Base-by-base conservation (phyloP, 2,329 filamentous ascomycete genomes). In the Penicillium polonicum region DNA sequence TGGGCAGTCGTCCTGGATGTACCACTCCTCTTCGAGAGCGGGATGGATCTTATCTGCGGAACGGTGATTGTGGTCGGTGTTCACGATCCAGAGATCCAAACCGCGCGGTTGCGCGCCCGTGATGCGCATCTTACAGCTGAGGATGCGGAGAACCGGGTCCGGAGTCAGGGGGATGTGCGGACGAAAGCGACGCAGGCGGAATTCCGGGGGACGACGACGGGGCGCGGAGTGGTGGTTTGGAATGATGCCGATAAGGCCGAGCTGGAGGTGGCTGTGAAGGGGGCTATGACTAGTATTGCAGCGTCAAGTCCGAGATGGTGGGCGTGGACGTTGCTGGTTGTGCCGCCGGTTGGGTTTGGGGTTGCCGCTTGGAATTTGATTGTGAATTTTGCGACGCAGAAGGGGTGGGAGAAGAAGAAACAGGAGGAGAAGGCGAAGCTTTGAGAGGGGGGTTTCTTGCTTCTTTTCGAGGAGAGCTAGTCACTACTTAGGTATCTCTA, bases 1-100 rank as follows among this genome's bases (percentile, higher is more conserved):
- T 94, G 93, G 91, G 92, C 92, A 0, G 91, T 96, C 4, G 88
- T 99, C 36, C 81, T 97, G 17, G 94, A 99, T 71, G 88, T 99
- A 9, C 94, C 94, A 51, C 79, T 99, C 53, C 82, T 99, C 42
- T 97, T 97, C 68, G 94, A 99, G 80, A 88, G 86, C 66, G 86
- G 87, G 2, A 87, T 96, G 75, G 94, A 99, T 74, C 80, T 86
- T 41, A 85, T 96, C 64, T 97, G 92, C 70, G 92, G 92, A 4
- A 87, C 86, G 0, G 89, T 96, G 17, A 77, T 96, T 59, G 92
- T 99, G 0, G 93, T 97, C 2, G 92, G 88, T 0, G 92, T 97
- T 21, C 80, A 78, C 12, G 90, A 96, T 65, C 88, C 90, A 0
- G 84, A 82, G 60, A 83, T 92, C 46, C 94, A 99, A 80, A 93